Evolutionary conservation across 441 rosid species (phyloP).

Genomic region (Adansonia grandidieri): DNA sequence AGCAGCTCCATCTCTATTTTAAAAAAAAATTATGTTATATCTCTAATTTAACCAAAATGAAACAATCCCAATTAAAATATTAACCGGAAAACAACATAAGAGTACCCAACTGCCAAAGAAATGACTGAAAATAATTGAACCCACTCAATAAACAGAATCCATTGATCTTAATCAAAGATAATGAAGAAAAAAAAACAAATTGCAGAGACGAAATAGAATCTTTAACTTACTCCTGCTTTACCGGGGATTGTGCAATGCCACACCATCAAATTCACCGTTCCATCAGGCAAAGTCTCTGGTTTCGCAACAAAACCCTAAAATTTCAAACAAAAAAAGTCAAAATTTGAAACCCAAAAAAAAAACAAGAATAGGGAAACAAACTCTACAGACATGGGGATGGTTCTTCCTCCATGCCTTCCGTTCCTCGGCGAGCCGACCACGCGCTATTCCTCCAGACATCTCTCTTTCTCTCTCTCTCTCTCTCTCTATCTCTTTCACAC

Average conservation of each 20-base stretch:
- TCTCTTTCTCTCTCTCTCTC: constrained; percentile 25
- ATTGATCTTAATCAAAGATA: not conserved
- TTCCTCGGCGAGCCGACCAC: constrained; percentile 94
- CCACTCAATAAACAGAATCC: not conserved
- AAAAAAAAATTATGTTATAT: too few relatives aligned
- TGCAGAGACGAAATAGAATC: not conserved
- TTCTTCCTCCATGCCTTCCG: constrained; percentile 95
- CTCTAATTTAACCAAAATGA: not conserved
- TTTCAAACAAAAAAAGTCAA: too few relatives aligned
- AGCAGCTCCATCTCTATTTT: not conserved
- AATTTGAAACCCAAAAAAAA: not conserved
- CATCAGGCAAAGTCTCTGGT: constrained; percentile 82
- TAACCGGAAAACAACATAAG: not conserved
- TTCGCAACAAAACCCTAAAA: constrained; percentile 91
- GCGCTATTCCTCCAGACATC: constrained; percentile 94
- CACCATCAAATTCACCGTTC: constrained; percentile 84
- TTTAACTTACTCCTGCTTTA: constrained; percentile 74
- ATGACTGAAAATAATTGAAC: not conserved
- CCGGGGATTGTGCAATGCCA: constrained; percentile 98
- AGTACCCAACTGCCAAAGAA: not conserved
- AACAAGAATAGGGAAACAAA: too few relatives aligned
- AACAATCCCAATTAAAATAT: not conserved
- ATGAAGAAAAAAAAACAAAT: not conserved
- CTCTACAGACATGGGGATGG: constrained; percentile 81
- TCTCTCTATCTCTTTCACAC: not conserved